Base-by-base conservation (phyloP, 2,329 filamentous ascomycete genomes). In the Neodidymelliopsis sp. region DNA sequence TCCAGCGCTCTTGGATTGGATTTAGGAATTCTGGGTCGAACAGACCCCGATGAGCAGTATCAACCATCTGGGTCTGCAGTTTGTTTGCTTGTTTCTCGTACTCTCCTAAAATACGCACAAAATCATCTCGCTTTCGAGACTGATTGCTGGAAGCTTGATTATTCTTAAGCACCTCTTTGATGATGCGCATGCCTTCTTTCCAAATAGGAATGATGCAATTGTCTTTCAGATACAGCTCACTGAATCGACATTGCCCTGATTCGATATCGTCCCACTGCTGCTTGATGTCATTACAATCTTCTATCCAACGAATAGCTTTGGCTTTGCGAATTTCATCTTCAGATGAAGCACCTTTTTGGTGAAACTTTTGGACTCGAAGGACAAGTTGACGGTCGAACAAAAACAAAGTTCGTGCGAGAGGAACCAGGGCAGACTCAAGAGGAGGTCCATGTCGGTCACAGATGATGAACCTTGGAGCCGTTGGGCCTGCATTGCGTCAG, bases 371-470 rank as follows among this genome's bases (percentile, higher is more conserved):
- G 15, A 42, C 38, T 31, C 38, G 38, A 18, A 5, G 38, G 25
- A 31, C 13, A 20, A 42, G 38, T 33, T 20, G 13, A 6, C 20
- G 11, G 28, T 42, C 38, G 38, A 42, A 42, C 22, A n/a, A 10
- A 42, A 42, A 20, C 24, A 42, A 23, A 42, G 28, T 20, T 20
- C 38, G 38, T 16, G 38, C 38, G 15, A 42, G 38, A 42, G 27
- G 25, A 33, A 42, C 27, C 19, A 30, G 38, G 28, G 9, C 4
- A 13, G 28, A 20, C 28, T 42, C 4, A 31, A 42, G 25, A 31
- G 15, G 7, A 24, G 38, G 28, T 42, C 38, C 38, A 23, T 42
- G 15, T 23, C 29, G 8, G 27, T 33, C 28, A 33, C 15, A 42
- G 19, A 42, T 30, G 19, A 16, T 19, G 19, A 33, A 31, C 29